Percentiles rank a stretch among this genome's conserved stretches.
Conservation (phyloP, 2,329 filamentous ascomycete genomes). For the Calonectria pseudoturangicola region DNA sequence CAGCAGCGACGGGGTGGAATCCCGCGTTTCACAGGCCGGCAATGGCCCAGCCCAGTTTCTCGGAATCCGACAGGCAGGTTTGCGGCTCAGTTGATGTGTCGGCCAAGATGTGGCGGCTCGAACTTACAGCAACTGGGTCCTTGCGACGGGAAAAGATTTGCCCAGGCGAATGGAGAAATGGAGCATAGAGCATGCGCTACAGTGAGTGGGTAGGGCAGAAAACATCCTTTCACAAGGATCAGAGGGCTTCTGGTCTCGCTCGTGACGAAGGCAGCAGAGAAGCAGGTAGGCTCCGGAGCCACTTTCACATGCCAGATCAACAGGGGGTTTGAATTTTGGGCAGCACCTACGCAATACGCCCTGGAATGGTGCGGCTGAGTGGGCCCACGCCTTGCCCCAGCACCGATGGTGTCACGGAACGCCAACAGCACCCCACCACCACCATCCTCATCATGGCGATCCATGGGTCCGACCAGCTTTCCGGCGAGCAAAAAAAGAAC, state of each 20-base stretch:
- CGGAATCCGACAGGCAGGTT: slow-evolving; percentile 27
- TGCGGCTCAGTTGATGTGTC: slow-evolving; percentile 34
- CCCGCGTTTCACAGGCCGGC: slow-evolving; percentile 40
- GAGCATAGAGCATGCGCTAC: too few species aligned
- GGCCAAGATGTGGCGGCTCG: slow-evolving; percentile 44
- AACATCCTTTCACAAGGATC: not conserved
- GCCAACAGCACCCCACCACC: slow-evolving; percentile 50
- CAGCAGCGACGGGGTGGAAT: slow-evolving; percentile 5
- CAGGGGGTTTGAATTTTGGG: slow-evolving; percentile 34
- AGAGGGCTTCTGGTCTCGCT: not conserved
- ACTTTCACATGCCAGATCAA: slow-evolving; percentile 57
- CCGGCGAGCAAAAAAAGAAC: not conserved
- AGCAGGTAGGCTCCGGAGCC: slow-evolving; percentile 23
- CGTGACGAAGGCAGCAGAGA: not conserved
- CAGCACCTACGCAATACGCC: slow-evolving; percentile 18
- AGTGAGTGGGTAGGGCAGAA: not conserved
- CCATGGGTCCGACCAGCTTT: slow-evolving; percentile 10
- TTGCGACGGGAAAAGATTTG: slow-evolving; percentile 10
- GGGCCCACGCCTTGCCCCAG: slow-evolving; percentile 45
- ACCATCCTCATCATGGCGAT: slow-evolving; percentile 28
- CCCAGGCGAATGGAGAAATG: not conserved
- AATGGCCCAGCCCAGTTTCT: slow-evolving; percentile 28
- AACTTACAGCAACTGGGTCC: not conserved
- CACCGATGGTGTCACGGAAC: slow-evolving; percentile 51
- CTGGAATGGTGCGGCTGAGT: slow-evolving; percentile 50